These are phyloP conservation scores for Fraxinus excelsior DNA, from an alignment of 257 asterid genomes.

Conservation along the genomic window DNA sequence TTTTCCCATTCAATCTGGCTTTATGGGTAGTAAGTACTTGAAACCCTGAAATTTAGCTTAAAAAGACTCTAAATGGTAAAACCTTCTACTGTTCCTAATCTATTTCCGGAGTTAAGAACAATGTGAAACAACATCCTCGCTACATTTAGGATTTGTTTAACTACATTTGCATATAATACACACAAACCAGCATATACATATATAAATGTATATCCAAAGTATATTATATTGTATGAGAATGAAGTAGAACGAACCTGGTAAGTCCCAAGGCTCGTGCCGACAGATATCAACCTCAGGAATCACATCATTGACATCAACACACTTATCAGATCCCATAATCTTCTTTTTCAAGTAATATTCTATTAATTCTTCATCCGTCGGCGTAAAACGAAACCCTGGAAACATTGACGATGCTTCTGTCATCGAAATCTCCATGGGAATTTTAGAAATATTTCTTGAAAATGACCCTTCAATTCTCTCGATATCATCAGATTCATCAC, in stretches of 20 bases:
- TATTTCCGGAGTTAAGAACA: background rate
- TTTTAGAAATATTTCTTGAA: background rate
- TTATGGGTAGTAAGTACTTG: too few relatives aligned
- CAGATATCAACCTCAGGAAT: constrained; percentile 86
- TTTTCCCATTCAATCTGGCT: too few relatives aligned
- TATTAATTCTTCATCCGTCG: constrained; percentile 82
- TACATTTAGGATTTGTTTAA: background rate
- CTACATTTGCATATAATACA: background rate
- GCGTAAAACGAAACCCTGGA: constrained; percentile 86
- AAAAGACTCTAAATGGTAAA: background rate
- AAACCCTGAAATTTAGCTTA: too few relatives aligned
- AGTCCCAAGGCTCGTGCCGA: constrained; percentile 86
- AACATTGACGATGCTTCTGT: constrained; percentile 67
- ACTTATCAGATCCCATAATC: constrained; percentile 49
- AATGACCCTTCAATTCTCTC: background rate
- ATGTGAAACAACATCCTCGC: background rate
- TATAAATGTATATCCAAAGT: too few relatives aligned
- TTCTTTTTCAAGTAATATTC: constrained; percentile 68
- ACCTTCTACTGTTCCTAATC: background rate
- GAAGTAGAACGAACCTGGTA: constrained; percentile 59
- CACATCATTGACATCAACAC: constrained; percentile 65
- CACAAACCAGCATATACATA: background rate
- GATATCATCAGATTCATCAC: background rate
- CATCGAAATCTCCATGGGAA: constrained; percentile 55
- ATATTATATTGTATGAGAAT: background rate